Evolutionary conservation across 495 filamentous ascomycete genomes (phyloP).

Genomic region (Venustampulla echinocandica): DNA sequence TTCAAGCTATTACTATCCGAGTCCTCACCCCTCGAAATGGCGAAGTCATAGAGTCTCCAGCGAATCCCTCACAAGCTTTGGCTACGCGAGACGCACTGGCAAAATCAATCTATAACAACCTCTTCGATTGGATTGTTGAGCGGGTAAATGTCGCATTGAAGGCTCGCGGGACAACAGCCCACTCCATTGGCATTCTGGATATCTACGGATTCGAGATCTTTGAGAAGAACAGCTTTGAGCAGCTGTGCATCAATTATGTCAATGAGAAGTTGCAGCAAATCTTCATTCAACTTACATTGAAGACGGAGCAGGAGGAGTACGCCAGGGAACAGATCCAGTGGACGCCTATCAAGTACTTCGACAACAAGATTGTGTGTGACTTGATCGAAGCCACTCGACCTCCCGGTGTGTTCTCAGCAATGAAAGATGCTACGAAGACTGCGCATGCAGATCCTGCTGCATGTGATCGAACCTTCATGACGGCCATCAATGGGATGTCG

Average conservation of each 20-base stretch:
- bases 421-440: constrained; percentile 97
- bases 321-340: constrained; percentile 93
- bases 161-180: constrained; percentile 63
- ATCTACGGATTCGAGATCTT: constrained; percentile 99
- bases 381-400: constrained; percentile 90
- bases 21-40: constrained; percentile 85
- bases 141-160: constrained; percentile 84
- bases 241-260: constrained; percentile 99
- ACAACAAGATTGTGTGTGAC: constrained; percentile 98
- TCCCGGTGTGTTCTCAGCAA: constrained; percentile 85
- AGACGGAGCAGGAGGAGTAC: constrained; percentile 97
- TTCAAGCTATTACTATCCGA: constrained; percentile 82
- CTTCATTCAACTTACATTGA: constrained; percentile 95
- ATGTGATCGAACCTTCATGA: constrained; percentile 92
- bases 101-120: constrained; percentile 93
- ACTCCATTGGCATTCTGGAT: constrained; percentile 95
- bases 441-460: constrained; percentile 91
- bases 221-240: constrained; percentile 97
- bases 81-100: constrained; percentile 89
- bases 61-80: constrained; percentile 83
- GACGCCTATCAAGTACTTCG: constrained; percentile 99
- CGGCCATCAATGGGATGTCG: constrained; percentile 77
- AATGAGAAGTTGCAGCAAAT: constrained; percentile 99
- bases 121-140: constrained; percentile 98
- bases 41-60: constrained; percentile 79